Conservation (phyloP, 257 asterid species). For the Solanum clarkiae region DNA sequence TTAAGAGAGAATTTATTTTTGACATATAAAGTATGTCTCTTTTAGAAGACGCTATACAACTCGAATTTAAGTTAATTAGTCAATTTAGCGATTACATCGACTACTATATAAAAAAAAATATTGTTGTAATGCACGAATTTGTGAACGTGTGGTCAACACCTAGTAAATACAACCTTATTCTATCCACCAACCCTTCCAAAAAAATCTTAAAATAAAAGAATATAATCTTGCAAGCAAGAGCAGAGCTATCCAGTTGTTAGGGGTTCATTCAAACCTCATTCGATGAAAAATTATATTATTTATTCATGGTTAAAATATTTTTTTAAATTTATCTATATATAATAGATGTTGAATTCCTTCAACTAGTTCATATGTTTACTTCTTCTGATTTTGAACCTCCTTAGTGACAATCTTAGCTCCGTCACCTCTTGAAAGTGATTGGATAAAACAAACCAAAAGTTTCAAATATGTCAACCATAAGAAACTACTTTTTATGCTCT, state of each 20-base stretch:
- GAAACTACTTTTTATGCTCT: not conserved
- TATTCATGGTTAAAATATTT: too few species aligned
- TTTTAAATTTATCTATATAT: too few species aligned
- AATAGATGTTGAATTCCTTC: too few species aligned
- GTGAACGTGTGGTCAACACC: not conserved
- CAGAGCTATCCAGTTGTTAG: too few species aligned
- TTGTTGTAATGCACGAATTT: not conserved
- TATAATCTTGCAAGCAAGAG: not conserved
- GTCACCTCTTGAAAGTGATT: not conserved
- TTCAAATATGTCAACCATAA: not conserved
- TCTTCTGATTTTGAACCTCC: too few species aligned
- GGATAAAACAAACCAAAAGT: not conserved
- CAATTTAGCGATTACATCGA: rapidly evolving
- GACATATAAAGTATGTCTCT: not conserved
- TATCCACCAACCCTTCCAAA: not conserved
- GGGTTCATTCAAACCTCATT: too few species aligned
- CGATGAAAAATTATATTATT: too few species aligned
- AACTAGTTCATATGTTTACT: too few species aligned
- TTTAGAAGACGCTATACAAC: rapidly evolving
- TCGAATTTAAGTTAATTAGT: not conserved
- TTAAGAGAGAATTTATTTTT: not conserved
- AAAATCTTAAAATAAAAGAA: not conserved
- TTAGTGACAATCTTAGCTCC: too few species aligned
- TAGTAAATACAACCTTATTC: not conserved
- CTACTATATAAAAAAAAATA: not conserved